Conservation (phyloP, 1,284 basidiomycete species). For the Tremellales sp. region DNA sequence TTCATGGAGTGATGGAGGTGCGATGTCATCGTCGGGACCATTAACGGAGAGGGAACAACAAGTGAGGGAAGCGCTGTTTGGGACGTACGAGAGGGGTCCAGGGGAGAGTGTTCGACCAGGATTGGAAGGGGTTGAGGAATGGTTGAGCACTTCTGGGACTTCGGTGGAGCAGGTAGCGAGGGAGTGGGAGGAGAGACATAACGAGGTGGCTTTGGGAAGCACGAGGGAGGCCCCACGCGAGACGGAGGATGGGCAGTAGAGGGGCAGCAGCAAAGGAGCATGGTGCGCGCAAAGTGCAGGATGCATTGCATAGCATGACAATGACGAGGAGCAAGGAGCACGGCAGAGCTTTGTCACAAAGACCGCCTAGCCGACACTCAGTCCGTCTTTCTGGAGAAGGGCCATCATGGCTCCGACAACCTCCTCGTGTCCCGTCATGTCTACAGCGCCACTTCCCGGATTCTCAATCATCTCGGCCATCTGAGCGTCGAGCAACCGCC, state of each 20-base stretch:
- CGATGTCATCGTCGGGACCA: not conserved
- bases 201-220: not conserved
- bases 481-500: slow-evolving; percentile 65
- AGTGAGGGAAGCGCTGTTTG: slow-evolving; percentile 41
- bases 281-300: not conserved
- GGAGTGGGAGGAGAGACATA: slow-evolving; percentile 27
- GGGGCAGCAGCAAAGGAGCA: not conserved
- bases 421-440: slow-evolving; percentile 55
- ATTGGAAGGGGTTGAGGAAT: slow-evolving; percentile 39
- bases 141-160: slow-evolving; percentile 26
- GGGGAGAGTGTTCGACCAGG: slow-evolving; percentile 22
- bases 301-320: not conserved
- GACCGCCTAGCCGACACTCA: slow-evolving; percentile 9
- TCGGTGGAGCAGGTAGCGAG: slow-evolving; percentile 19
- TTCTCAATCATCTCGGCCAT: slow-evolving; percentile 54
- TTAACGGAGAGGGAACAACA: slow-evolving; percentile 29
- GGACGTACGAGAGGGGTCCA: slow-evolving; percentile 34
- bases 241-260: not conserved
- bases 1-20: not conserved
- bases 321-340: not conserved
- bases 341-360: not conserved
- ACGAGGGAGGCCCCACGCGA: too few species aligned
- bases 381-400: slow-evolving; percentile 54
- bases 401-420: slow-evolving; percentile 67
- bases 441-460: slow-evolving; percentile 44